Evolutionary conservation across 75 land plant genomes (phyloP).

Genomic region (Azolla pinnata): DNA sequence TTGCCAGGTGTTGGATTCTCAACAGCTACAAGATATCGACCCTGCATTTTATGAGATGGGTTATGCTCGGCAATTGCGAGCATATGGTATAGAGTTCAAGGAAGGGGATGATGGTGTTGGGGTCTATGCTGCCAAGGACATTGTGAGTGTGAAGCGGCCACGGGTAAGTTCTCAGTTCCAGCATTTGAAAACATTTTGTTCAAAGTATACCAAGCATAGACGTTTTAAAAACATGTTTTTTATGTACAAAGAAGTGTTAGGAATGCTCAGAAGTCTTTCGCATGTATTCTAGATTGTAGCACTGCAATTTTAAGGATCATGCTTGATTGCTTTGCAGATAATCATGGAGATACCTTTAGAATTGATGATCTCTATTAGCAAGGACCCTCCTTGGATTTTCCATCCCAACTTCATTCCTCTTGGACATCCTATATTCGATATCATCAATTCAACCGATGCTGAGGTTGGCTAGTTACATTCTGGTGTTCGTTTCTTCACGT

Average conservation of each 20-base stretch:
- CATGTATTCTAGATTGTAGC: too few species aligned
- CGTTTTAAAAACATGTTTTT: too few species aligned
- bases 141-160: constrained; percentile 47
- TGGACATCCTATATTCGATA: constrained; percentile 93
- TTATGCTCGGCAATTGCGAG: constrained; percentile 59
- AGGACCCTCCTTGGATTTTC: constrained; percentile 92
- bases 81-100: constrained; percentile 77
- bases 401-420: constrained; percentile 80
- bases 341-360: constrained; percentile 93
- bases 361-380: constrained; percentile 78
- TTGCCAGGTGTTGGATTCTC: too few species aligned
- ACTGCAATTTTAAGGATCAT: too few species aligned
- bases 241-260: too few species aligned
- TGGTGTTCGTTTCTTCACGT: not conserved
- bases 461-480: constrained; percentile 37
- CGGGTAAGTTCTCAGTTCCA: too few species aligned
- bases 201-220: too few species aligned
- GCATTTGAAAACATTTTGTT: too few species aligned
- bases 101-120: constrained; percentile 89
- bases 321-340: too few species aligned
- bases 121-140: constrained; percentile 65
- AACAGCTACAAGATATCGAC: constrained; percentile 68
- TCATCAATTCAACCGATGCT: constrained; percentile 83
- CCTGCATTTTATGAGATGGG: constrained; percentile 91
- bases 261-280: too few species aligned